Evolutionary conservation across 768 basidiomycete species (phyloP), one percentile per base, ranked within the genome.

Genomic region (Termitomyces sp.): DNA sequence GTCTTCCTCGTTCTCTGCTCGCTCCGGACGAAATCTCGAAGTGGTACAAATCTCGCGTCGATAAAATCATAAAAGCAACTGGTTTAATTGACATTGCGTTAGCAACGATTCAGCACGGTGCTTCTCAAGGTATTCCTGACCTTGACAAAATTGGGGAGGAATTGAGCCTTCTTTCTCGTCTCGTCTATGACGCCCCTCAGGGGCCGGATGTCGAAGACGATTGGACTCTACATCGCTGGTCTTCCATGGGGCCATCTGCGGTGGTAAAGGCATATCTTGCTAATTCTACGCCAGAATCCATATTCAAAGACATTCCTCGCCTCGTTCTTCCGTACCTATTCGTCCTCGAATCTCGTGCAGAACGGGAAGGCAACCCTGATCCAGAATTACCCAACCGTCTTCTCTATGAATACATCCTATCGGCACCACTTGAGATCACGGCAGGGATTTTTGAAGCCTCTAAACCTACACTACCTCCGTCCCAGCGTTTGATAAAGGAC

Each of bases 271-370:
- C 90, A 45, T 98, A 96, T 72, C 83, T 97, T 10, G 74, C 82
- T 4, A 75, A 87, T 71, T 91, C 95, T 5, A 85, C 85, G 2
- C 78, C 89, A 4, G 78, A 82, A 2, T 83, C 83, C 17, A 68
- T 98, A 20, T 81, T 86, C 2, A 71, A 73, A 48, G 88, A 94
- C 66, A 86, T 98, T 46, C 76, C 81, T 29, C 83, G 81, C 36
- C 86, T 97, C 40, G 92, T 96, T 40, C 81, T 94, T 73, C 96
- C 96, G 3, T 99, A 97, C 71, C 83, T 98, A 0, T 96, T 89
- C 66, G 94, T 98, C 29, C 80, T 98, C 34, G 95, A 98, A 73
- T 83, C 93, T 25, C 87, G 90, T 25, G 85, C 88, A 49, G 96
- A 98, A 74, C 88, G 96, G 29, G 75, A 83, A 15, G 92, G 93